These are phyloP conservation scores for Colletotrichum liaoningense DNA, from an alignment of 2,329 filamentous ascomycete genomes.

Conservation along the genomic window DNA sequence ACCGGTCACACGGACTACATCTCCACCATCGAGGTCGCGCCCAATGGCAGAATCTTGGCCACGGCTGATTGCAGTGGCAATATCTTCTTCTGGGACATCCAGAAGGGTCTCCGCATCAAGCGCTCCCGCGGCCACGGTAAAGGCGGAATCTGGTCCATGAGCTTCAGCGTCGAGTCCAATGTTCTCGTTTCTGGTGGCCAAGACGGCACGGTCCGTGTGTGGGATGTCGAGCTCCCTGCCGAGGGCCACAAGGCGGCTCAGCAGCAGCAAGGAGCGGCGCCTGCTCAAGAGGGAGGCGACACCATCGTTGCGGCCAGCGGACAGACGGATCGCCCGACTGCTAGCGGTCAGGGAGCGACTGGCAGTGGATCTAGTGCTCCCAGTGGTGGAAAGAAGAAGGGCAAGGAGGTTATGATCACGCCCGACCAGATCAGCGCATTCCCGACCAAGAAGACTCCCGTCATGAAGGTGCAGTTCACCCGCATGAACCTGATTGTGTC, in stretches of 20 bases:
- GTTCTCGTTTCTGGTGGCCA: conserved; percentile 91
- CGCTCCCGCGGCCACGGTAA: conserved; percentile 94
- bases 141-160: conserved; percentile 92
- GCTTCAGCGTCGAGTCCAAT: conserved; percentile 92
- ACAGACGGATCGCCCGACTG: conserved; percentile 43
- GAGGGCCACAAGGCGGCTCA: conserved; percentile 69
- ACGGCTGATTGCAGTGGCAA: conserved; percentile 89
- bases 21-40: conserved; percentile 85
- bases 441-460: conserved; percentile 94
- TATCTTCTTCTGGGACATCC: conserved; percentile 94
- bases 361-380: conserved; percentile 42
- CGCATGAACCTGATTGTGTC: conserved; percentile 94
- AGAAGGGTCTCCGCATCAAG: conserved; percentile 88
- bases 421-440: conserved; percentile 96
- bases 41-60: conserved; percentile 90
- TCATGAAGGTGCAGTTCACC: conserved; percentile 93
- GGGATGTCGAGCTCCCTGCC: conserved; percentile 85
- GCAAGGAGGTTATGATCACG: conserved; percentile 89
- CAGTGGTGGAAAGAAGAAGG: conserved; percentile 73
- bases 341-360: conserved; percentile 42
- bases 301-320: conserved; percentile 42
- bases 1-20: conserved; percentile 91
- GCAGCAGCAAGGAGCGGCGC: conserved; percentile 28
- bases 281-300: conserved; percentile 43
- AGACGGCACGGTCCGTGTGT: conserved; percentile 92